These are phyloP conservation scores for Cephalotrichum gorgonifer DNA, from an alignment of 2,329 filamentous ascomycete genomes.

Conservation along the genomic window DNA sequence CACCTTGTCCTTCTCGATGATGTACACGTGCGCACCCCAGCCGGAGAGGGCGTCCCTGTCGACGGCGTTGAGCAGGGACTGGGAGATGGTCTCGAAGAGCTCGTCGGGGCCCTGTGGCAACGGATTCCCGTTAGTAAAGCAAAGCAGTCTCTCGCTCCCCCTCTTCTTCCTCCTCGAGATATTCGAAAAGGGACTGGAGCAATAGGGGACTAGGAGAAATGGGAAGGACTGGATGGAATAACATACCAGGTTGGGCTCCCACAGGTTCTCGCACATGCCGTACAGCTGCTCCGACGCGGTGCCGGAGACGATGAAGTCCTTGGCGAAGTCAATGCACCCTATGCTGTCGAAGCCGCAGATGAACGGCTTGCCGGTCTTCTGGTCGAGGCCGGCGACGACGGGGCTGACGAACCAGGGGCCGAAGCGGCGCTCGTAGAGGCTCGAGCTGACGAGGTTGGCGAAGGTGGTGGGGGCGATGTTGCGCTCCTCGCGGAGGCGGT, in stretches of 20 bases:
- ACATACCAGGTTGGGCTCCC: constrained; percentile 92
- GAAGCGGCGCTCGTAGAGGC: constrained; percentile 90
- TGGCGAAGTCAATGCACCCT: constrained; percentile 98
- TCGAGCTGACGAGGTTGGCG: constrained; percentile 86
- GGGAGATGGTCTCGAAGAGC: constrained; percentile 96
- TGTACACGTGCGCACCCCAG: constrained; percentile 98
- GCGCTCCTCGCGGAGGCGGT: constrained; percentile 95
- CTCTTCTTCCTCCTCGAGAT: neutral
- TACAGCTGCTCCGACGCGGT: constrained; percentile 97
- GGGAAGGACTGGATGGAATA: neutral
- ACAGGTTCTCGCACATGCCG: constrained; percentile 95
- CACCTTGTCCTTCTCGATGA: constrained; percentile 99
- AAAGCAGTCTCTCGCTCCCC: neutral
- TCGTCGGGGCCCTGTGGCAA: constrained; percentile 68
- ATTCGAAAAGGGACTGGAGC: no score
- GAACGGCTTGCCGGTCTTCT: constrained; percentile 88
- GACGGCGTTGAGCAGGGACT: constrained; percentile 88
- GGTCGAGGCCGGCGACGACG: constrained; percentile 89
- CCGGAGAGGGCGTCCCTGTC: constrained; percentile 94
- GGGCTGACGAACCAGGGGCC: constrained; percentile 94
- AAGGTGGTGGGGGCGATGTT: constrained; percentile 90
- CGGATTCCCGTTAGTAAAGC: neutral
- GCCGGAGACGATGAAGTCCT: constrained; percentile 97
- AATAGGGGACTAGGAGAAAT: neutral
- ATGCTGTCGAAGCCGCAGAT: constrained; percentile 99